Conservation (phyloP, 2,329 filamentous ascomycete genomes). For the Tolypocladium sp. region DNA sequence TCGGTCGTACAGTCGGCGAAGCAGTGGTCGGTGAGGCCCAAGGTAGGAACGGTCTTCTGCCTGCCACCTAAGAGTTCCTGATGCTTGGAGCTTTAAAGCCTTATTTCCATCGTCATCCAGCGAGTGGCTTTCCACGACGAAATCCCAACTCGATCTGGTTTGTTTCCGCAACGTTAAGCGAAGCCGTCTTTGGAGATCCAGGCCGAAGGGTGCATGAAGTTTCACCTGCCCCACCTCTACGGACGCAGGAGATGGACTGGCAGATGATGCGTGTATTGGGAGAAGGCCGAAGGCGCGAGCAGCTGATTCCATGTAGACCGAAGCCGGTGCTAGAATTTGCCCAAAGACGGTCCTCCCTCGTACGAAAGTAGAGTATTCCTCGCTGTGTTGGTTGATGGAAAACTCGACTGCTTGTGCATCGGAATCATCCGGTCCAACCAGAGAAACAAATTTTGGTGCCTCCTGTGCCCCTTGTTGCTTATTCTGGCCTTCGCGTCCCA, state of each 20-base stretch:
- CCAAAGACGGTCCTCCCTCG: not conserved
- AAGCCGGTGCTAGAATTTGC: not conserved
- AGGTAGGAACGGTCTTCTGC: not conserved
- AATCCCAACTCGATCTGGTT: not conserved
- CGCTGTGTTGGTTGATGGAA: not conserved
- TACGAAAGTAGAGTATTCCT: not conserved
- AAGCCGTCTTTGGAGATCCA: not conserved
- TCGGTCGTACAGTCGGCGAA: not conserved
- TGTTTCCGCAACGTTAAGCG: not conserved
- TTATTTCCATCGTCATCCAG: not conserved
- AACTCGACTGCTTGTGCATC: not conserved
- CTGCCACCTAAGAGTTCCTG: not conserved
- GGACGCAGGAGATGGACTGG: not conserved
- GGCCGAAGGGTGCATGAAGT: not conserved
- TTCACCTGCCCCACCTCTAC: not conserved
- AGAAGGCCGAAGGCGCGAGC: not conserved
- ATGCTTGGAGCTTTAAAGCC: not conserved
- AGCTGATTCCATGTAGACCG: not conserved
- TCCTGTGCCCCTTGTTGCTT: not conserved
- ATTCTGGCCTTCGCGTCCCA: not conserved
- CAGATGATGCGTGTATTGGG: not conserved
- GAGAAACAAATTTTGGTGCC: not conserved
- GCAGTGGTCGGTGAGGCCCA: not conserved
- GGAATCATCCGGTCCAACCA: not conserved
- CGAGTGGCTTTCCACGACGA: not conserved